Evolutionary conservation across 129 eudicot genomes (phyloP), one percentile per base, ranked within the genome.

Genomic region (Flaveria brownii): DNA sequence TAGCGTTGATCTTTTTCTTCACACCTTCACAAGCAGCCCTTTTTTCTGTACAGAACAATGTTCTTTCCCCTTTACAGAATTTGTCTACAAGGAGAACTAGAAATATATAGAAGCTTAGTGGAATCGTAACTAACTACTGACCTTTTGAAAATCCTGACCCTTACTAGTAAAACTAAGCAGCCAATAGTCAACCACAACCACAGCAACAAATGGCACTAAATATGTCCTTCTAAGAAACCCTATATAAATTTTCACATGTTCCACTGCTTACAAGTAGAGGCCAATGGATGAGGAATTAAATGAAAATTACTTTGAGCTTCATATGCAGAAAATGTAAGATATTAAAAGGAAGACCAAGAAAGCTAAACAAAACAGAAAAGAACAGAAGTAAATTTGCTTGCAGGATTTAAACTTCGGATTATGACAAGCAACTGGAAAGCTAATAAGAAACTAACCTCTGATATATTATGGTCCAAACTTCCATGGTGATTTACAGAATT

Each of bases 381-480:
- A 43, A 39, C 33, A 41, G 50, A 59, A 67, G 13, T 1, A 50
- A 82, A 45, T 1, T 15, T 36, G 61, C 71, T n/a, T 65, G 61
- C 79, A 63, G 70, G 41, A 22, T 36, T 13, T 39, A 70, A 54
- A 54, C 41, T 50, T 20, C 16, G 28, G 23, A 20, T 30, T n/a
- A 51, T 16, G 43, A 61, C 22, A 60, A 17, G 30, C 71, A 55
- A 41, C 42, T 59, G 46, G 51, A 71, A 84, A 30, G 23, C 72
- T 47, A 28, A 6, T 3, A 72, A 67, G 71, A 39, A 71, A 69
- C 86, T 71, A 50, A 86, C 89, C 89, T 86, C 89, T 23, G 89
- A 80, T 69, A 77, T 62, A 73, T 73, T 72, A 33, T 80, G 83
- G 68, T 68, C 79, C 78, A 69, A 61, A 70, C 67, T 70, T 43